Conservation (phyloP, 1,139 yeast genomes). For the Pichia sp. region DNA sequence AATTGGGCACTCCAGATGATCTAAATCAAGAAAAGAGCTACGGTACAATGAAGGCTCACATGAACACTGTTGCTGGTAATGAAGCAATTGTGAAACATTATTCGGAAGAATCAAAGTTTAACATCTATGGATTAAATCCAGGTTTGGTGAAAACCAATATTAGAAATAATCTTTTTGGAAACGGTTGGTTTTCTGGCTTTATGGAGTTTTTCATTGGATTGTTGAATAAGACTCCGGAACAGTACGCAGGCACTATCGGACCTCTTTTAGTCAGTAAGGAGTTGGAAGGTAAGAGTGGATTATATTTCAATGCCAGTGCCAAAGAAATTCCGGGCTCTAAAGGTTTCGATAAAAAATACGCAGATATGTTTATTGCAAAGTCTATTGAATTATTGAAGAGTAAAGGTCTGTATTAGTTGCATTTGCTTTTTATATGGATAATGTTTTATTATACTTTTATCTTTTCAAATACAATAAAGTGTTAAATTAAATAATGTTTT, state of each 20-base stretch:
- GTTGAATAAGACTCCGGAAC: slow-evolving; percentile 33
- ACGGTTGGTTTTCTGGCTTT: slow-evolving; percentile 23
- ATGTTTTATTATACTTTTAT: too few relatives aligned
- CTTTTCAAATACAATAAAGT: too few relatives aligned
- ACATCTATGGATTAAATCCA: slow-evolving; percentile 38
- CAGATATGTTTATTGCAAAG: slow-evolving; percentile 20
- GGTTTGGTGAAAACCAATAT: slow-evolving; percentile 37
- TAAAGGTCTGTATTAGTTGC: slow-evolving; percentile 2
- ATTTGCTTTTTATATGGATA: too few relatives aligned
- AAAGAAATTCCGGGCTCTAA: slow-evolving; percentile 28
- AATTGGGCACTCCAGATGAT: slow-evolving; percentile 34
- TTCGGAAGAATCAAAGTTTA: slow-evolving; percentile 16
- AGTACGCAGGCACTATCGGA: slow-evolving; percentile 32
- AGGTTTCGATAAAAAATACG: slow-evolving; percentile 31
- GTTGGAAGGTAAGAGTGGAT: slow-evolving; percentile 32
- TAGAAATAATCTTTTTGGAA: slow-evolving; percentile 34
- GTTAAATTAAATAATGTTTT: too few relatives aligned
- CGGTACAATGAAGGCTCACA: slow-evolving; percentile 32
- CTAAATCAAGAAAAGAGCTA: slow-evolving; percentile 34
- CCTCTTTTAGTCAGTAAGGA: slow-evolving; percentile 34
- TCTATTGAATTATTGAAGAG: slow-evolving; percentile 17
- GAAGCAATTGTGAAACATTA: slow-evolving; percentile 31
- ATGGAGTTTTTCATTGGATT: slow-evolving; percentile 33
- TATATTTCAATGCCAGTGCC: slow-evolving; percentile 32
- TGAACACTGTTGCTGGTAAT: slow-evolving; percentile 40